These are phyloP conservation scores for Stagonosporopsis cucurbitacearum DNA, from an alignment of 2,329 filamentous ascomycete species.

Conservation along the genomic window DNA sequence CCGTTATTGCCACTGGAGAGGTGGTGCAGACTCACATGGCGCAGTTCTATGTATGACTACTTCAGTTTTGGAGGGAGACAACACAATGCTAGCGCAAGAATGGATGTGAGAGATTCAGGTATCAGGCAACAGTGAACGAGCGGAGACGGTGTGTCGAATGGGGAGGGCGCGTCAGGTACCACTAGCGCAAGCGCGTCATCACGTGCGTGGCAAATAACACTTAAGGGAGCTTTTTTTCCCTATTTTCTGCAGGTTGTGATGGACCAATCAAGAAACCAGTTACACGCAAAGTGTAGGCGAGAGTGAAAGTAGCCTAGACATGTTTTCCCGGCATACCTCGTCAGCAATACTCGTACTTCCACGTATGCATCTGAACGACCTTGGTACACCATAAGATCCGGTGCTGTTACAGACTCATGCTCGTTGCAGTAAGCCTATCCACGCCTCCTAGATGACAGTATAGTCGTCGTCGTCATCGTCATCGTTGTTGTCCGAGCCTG, in stretches of 20 bases:
- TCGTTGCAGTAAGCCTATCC: background rate
- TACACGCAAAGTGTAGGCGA: background rate
- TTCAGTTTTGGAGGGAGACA: background rate
- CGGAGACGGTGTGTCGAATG: slow-evolving; percentile 14
- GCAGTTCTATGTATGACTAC: background rate
- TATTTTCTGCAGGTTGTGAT: background rate
- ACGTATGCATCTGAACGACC: background rate
- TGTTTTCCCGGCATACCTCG: background rate
- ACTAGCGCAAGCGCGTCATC: slow-evolving; percentile 28
- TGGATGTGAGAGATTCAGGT: slow-evolving; percentile 1
- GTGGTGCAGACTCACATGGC: slow-evolving; percentile 24
- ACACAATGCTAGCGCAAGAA: background rate
- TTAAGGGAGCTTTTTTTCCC: slow-evolving; percentile 11
- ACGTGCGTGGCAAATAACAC: slow-evolving; percentile 42
- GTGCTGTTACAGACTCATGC: background rate
- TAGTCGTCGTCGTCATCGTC: slow-evolving; percentile 46
- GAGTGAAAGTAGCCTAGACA: background rate
- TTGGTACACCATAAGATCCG: background rate
- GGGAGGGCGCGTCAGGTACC: slow-evolving; percentile 24
- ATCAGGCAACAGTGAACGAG: slow-evolving; percentile 5
- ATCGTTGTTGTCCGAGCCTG: slow-evolving; percentile 48
- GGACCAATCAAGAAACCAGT: background rate
- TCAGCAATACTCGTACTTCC: background rate
- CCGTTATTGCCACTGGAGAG: slow-evolving; percentile 2
- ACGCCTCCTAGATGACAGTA: background rate